phyloP scores from a whole-genome alignment of 1,284 basidiomycete species.

The Blastosporella zonata region DNA sequence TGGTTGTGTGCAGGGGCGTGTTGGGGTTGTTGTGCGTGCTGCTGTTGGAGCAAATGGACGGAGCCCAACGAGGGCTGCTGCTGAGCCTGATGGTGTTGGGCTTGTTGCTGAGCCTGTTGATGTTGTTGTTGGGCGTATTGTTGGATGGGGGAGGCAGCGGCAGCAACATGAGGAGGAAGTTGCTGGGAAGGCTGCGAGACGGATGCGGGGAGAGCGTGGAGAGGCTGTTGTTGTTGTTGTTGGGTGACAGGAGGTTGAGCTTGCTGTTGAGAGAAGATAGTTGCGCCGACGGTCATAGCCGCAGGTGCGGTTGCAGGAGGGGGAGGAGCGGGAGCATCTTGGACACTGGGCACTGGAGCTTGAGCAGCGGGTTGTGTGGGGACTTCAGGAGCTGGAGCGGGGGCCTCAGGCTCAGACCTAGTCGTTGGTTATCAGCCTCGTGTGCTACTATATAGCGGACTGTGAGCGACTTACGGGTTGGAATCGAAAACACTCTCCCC shows the following conservation, averaged over 20 bases:
- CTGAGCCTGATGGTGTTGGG: constrained; percentile 32
- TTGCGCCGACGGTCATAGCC: constrained; percentile 36
- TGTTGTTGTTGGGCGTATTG: constrained; percentile 41
- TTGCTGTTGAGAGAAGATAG: constrained; percentile 45
- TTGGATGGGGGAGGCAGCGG: constrained; percentile 36
- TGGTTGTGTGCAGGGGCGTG: constrained; percentile 46
- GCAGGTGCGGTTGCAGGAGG: constrained; percentile 40
- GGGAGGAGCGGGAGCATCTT: constrained; percentile 29
- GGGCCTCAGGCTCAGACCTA: constrained; percentile 32
- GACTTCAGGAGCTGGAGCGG: constrained; percentile 19
- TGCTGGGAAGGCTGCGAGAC: constrained; percentile 34
- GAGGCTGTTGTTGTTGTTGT: constrained; percentile 24
- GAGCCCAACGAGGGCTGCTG: constrained; percentile 25
- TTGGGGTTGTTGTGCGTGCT: constrained; percentile 30
- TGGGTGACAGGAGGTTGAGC: constrained; percentile 31
- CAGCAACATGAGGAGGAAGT: constrained; percentile 25
- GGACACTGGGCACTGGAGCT: constrained; percentile 24
- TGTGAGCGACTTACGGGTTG: constrained; percentile 45
- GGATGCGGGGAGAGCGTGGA: constrained; percentile 37
- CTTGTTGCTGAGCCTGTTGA: constrained; percentile 33
- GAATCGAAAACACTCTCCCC: constrained; percentile 56
- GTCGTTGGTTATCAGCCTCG: not conserved
- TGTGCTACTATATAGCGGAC: constrained; percentile 12
- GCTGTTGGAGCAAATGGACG: constrained; percentile 29
- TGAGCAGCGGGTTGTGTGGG: constrained; percentile 23